Evolutionary conservation across 1,284 basidiomycete genomes (phyloP).

Genomic region (Clitocybe nebularis): DNA sequence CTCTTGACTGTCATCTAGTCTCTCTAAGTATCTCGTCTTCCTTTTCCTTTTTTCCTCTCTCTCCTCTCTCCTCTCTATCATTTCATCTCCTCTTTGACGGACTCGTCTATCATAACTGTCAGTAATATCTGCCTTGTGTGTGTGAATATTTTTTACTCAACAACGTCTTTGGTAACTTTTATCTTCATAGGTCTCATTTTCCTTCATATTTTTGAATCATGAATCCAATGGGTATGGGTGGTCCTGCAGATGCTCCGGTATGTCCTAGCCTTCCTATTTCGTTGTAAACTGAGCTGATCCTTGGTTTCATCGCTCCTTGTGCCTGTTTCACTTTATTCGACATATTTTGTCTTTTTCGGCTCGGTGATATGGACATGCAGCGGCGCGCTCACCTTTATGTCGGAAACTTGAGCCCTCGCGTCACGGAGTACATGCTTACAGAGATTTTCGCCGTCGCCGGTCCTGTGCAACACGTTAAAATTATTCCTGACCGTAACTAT

Average conservation of each 20-base stretch:
- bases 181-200: slow-evolving; percentile 41
- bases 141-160: slow-evolving; percentile 19
- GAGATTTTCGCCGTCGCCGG: slow-evolving; percentile 97
- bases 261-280: slow-evolving; percentile 26
- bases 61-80: slow-evolving; percentile 30
- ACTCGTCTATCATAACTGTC: slow-evolving; percentile 47
- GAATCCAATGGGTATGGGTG: slow-evolving; percentile 70
- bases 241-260: slow-evolving; percentile 73
- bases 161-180: slow-evolving; percentile 19
- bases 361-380: slow-evolving; percentile 34
- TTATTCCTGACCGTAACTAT: slow-evolving; percentile 97
- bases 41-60: slow-evolving; percentile 42
- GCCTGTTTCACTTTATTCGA: slow-evolving; percentile 19
- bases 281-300: slow-evolving; percentile 27
- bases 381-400: slow-evolving; percentile 94
- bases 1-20: slow-evolving; percentile 41
- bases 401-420: slow-evolving; percentile 92
- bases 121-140: slow-evolving; percentile 41
- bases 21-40: slow-evolving; percentile 43
- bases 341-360: slow-evolving; percentile 20
- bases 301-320: slow-evolving; percentile 21
- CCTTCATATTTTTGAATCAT: slow-evolving; percentile 63
- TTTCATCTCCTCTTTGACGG: slow-evolving; percentile 45
- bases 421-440: slow-evolving; percentile 92
- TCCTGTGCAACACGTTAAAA: slow-evolving; percentile 95